Conservation (phyloP, 495 filamentous ascomycete species). For the Penicillium lividum region DNA sequence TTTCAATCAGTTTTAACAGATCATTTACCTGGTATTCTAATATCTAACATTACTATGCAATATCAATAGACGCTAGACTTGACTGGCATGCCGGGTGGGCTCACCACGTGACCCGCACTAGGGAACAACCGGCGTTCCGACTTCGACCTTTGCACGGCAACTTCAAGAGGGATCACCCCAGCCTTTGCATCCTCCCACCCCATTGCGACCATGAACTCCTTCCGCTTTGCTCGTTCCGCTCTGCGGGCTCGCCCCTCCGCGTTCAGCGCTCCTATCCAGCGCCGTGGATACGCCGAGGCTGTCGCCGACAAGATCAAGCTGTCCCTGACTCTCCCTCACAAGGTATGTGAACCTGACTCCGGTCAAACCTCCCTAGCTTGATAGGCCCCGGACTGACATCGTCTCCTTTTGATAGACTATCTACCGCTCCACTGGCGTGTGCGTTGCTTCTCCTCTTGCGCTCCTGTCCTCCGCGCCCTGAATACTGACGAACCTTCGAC, state of each 20-base stretch:
- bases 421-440: constrained; percentile 78
- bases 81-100: constrained; percentile 15
- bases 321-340: constrained; percentile 93
- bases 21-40: background rate
- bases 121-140: constrained; percentile 50
- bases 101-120: constrained; percentile 41
- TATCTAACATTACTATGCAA: background rate
- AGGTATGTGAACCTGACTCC: constrained; percentile 64
- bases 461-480: constrained; percentile 16
- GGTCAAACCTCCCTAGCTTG: constrained; percentile 10
- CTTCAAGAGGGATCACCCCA: constrained; percentile 42
- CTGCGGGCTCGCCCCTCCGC: constrained; percentile 73
- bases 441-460: constrained; percentile 26
- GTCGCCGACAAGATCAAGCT: constrained; percentile 96
- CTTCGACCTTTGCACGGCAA: constrained; percentile 51
- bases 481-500: constrained; percentile 42
- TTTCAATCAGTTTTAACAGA: background rate
- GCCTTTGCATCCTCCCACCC: constrained; percentile 34
- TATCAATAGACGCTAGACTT: background rate
- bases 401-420: constrained; percentile 54
- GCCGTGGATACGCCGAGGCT: constrained; percentile 91
- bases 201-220: constrained; percentile 74
- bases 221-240: constrained; percentile 86
- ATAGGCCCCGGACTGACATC: constrained; percentile 25
- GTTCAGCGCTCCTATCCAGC: constrained; percentile 68